Percentiles rank a stretch among this genome's conserved stretches.
These are phyloP conservation scores for Stereum hirsutum DNA, from an alignment of 1,284 basidiomycete species.

Conservation along the genomic window DNA sequence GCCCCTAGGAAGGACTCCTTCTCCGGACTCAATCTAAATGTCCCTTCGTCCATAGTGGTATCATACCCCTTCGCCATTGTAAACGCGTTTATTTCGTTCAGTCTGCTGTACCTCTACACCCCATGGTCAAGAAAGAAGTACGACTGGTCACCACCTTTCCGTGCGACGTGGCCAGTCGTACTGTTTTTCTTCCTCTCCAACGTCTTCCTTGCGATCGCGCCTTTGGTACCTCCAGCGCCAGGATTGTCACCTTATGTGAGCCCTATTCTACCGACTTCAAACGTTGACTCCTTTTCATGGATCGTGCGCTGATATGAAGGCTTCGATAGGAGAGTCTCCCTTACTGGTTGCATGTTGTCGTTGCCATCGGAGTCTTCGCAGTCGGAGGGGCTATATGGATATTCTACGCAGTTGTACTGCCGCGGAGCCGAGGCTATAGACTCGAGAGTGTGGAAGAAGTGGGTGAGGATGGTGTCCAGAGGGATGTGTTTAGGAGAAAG, in stretches of 20 bases:
- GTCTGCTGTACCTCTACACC: slow-evolving; percentile 48
- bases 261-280: no score
- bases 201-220: slow-evolving; percentile 47
- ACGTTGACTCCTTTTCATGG: no score
- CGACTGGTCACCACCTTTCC: slow-evolving; percentile 57
- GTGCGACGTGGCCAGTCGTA: slow-evolving; percentile 35
- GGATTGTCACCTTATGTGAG: slow-evolving; percentile 42
- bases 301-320: no score
- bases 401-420: slow-evolving; percentile 44
- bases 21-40: neutral
- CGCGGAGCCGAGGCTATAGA: slow-evolving; percentile 36
- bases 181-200: slow-evolving; percentile 54
- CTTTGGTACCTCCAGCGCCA: slow-evolving; percentile 46
- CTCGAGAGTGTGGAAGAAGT: slow-evolving; percentile 38
- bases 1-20: neutral
- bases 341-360: slow-evolving; percentile 55
- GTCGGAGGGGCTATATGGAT: slow-evolving; percentile 55
- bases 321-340: no score
- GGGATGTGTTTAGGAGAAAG: slow-evolving; percentile 32
- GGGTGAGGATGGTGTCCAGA: slow-evolving; percentile 38
- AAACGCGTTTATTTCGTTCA: slow-evolving; percentile 51
- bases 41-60: slow-evolving; percentile 26
- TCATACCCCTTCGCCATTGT: slow-evolving; percentile 46
- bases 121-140: slow-evolving; percentile 20
- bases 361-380: slow-evolving; percentile 37